These are phyloP conservation scores for Trametes cingulata DNA, from an alignment of 768 basidiomycete genomes.

Conservation along the genomic window DNA sequence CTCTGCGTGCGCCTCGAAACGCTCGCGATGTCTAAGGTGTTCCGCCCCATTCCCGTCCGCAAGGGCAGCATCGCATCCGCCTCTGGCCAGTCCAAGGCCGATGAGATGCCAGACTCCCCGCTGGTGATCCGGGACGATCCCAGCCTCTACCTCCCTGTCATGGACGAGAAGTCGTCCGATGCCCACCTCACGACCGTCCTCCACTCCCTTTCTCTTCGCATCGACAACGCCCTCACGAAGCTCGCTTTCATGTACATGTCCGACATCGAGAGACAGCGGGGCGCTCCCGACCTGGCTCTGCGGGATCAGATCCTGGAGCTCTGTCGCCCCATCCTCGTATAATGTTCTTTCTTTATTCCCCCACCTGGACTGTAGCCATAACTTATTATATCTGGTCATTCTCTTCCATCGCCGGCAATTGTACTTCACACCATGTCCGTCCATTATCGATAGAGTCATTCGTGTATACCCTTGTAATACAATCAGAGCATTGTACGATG, in stretches of 20 bases:
- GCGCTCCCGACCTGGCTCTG: conserved; percentile 14
- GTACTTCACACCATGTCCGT: conserved; percentile 9
- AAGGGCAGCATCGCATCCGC: conserved; percentile 47
- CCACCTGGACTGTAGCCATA: conserved; percentile 4
- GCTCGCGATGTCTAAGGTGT: conserved; percentile 61
- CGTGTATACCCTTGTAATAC: conserved; percentile 24
- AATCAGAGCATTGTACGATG: conserved; percentile 11
- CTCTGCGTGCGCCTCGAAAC: conserved; percentile 82
- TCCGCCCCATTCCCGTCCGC: conserved; percentile 45
- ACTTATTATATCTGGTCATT: conserved; percentile 13
- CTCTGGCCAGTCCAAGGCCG: conserved; percentile 19
- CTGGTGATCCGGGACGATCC: conserved; percentile 50
- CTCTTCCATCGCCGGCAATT: neutral
- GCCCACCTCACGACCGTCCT: conserved; percentile 72
- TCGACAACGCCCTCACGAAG: conserved; percentile 62
- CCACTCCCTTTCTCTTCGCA: conserved; percentile 71
- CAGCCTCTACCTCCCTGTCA: conserved; percentile 62
- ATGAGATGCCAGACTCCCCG: conserved; percentile 15
- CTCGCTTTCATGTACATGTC: conserved; percentile 24
- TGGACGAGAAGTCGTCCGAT: conserved; percentile 69
- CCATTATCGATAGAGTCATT: conserved; percentile 9
- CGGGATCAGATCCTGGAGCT: conserved; percentile 19
- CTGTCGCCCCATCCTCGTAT: conserved; percentile 12
- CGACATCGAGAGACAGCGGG: conserved; percentile 12
- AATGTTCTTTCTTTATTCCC: neutral